Evolutionary conservation across 2,329 filamentous ascomycete genomes (phyloP).

Genomic region (Periconia digitata): DNA sequence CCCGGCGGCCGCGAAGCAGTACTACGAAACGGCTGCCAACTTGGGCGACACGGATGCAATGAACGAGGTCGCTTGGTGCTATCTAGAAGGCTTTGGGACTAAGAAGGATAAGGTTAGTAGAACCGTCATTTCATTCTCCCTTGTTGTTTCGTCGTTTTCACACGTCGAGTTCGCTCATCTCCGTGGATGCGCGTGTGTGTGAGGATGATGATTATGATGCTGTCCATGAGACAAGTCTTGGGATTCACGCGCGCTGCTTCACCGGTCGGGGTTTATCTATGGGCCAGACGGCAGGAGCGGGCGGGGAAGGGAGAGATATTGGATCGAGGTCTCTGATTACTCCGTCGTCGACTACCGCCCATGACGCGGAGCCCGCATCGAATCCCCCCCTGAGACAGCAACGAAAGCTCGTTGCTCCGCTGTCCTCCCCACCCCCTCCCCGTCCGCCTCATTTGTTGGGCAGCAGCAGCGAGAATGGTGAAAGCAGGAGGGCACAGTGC

Average conservation of each 20-base stretch:
- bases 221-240: conserved; percentile 1
- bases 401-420: neutral
- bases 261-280: conserved; percentile 29
- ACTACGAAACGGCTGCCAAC: conserved; percentile 97
- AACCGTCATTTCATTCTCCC: conserved; percentile 5
- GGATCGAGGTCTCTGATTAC: too few species aligned
- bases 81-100: conserved; percentile 92
- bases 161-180: conserved; percentile 6
- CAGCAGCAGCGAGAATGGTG: conserved; percentile 26
- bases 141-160: neutral
- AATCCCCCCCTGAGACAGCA: conserved; percentile 32
- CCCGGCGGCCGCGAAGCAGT: conserved; percentile 80
- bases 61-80: conserved; percentile 97
- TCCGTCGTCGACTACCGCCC: conserved; percentile 9
- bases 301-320: conserved; percentile 22
- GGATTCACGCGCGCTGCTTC: conserved; percentile 19
- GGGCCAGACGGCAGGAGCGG: conserved; percentile 26
- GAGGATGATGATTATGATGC: neutral
- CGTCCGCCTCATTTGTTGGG: conserved; percentile 45
- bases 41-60: conserved; percentile 95
- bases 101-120: conserved; percentile 94
- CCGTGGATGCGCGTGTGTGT: too few species aligned
- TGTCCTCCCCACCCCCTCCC: conserved; percentile 9
- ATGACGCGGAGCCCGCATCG: conserved; percentile 26
- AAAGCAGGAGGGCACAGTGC: conserved; percentile 16